Conservation (phyloP, 768 basidiomycete species). For the Paxillus ammoniavirescens region DNA sequence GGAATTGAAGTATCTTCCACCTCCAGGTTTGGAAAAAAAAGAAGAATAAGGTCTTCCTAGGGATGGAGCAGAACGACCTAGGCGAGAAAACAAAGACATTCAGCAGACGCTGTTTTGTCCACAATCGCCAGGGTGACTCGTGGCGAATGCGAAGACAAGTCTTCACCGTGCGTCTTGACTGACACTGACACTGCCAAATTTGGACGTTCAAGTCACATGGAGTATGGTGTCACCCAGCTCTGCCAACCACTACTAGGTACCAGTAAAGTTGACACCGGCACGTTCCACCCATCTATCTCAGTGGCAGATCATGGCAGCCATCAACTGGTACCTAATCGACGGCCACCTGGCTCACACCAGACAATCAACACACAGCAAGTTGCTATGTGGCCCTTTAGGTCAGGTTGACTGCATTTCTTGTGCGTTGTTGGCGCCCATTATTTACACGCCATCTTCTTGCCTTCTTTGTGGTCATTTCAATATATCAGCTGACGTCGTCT, state of each 20-base stretch:
- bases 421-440: not conserved
- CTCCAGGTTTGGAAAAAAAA: constrained; percentile 77
- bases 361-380: not conserved
- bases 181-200: not conserved
- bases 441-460: too few relatives aligned
- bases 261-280: not conserved
- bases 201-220: not conserved
- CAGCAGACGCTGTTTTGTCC: not conserved
- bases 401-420: not conserved
- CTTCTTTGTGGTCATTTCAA: too few relatives aligned
- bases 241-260: too few relatives aligned
- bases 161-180: not conserved
- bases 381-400: not conserved
- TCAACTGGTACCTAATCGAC: not conserved
- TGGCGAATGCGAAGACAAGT: not conserved
- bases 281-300: not conserved
- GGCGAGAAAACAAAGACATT: constrained; percentile 54
- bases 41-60: constrained; percentile 68
- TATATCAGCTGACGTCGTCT: too few relatives aligned
- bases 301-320: not conserved
- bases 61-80: constrained; percentile 46
- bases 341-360: not conserved
- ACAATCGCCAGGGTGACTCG: not conserved
- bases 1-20: constrained; percentile 71
- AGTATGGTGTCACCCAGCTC: too few relatives aligned